Evolutionary conservation across 345 rosid species (phyloP).

Genomic region (Lepidium sativum): DNA sequence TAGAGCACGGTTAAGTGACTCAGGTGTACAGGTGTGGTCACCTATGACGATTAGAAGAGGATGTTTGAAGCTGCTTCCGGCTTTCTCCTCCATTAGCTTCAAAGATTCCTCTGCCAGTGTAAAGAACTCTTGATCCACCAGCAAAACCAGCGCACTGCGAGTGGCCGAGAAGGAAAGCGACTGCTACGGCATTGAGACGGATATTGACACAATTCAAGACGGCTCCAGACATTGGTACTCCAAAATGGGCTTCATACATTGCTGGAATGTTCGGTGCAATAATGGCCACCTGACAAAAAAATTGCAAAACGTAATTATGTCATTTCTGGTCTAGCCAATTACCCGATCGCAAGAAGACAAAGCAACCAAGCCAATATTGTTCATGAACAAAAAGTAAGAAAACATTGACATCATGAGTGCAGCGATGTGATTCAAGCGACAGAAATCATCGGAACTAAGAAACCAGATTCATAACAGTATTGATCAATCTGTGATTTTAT

Average conservation of each 20-base stretch:
- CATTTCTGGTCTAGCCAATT: neutral
- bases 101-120: slow-evolving; percentile 66
- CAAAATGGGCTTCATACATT: slow-evolving; percentile 80
- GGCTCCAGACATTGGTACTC: slow-evolving; percentile 91
- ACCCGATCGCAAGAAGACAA: neutral
- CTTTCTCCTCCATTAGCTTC: slow-evolving; percentile 45
- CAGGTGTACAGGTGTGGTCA: slow-evolving; percentile 63
- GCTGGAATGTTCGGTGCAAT: slow-evolving; percentile 91
- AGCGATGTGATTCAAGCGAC: neutral
- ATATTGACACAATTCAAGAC: slow-evolving; percentile 67
- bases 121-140: slow-evolving; percentile 87
- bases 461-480: neutral
- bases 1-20: too few relatives aligned
- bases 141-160: slow-evolving; percentile 52
- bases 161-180: slow-evolving; percentile 80
- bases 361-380: neutral
- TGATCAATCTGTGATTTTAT: neutral
- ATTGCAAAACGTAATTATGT: neutral
- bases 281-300: slow-evolving; percentile 49
- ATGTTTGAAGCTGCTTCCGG: slow-evolving; percentile 37
- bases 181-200: slow-evolving; percentile 64
- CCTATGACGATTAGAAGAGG: slow-evolving; percentile 68
- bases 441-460: neutral
- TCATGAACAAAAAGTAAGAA: neutral
- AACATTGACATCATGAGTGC: neutral